Evolutionary conservation across 116 monocot genomes (phyloP).

Genomic region (Phalaenopsis hybrid): DNA sequence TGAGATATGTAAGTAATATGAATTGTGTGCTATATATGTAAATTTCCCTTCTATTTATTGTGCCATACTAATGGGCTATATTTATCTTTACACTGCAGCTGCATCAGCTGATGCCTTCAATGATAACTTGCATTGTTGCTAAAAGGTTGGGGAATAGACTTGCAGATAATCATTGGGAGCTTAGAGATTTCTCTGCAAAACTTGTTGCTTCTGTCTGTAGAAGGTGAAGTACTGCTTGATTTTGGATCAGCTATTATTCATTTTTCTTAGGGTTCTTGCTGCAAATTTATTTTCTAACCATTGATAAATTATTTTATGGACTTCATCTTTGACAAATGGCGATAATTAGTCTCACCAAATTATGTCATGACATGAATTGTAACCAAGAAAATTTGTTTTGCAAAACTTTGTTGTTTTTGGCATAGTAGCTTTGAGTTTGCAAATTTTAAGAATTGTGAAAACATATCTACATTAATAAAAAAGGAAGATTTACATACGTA

Average conservation of each 20-base stretch:
- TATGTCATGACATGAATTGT: not conserved
- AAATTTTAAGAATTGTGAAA: not conserved
- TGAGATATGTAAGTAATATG: too few relatives aligned
- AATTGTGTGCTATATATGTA: too few relatives aligned
- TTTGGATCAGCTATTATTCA: not conserved
- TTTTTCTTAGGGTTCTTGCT: not conserved
- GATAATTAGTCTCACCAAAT: not conserved
- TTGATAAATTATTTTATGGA: not conserved
- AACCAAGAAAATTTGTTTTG: not conserved
- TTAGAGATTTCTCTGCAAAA: constrained; percentile 88
- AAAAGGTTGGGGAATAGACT: constrained; percentile 79
- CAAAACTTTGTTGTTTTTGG: not conserved
- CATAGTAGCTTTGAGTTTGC: not conserved
- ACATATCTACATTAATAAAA: too few relatives aligned
- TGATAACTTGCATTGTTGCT: constrained; percentile 95
- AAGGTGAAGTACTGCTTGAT: constrained; percentile 41
- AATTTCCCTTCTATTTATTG: not conserved
- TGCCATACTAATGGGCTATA: constrained; percentile 1
- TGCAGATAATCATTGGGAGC: constrained; percentile 94
- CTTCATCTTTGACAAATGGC: not conserved
- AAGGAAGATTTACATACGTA: too few relatives aligned
- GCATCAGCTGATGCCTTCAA: constrained; percentile 97
- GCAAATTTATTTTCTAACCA: not conserved
- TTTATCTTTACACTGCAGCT: constrained; percentile 41
- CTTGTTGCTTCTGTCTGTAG: constrained; percentile 82